Conservation (phyloP, 1,284 basidiomycete genomes). For the Volvariella surrecta region DNA sequence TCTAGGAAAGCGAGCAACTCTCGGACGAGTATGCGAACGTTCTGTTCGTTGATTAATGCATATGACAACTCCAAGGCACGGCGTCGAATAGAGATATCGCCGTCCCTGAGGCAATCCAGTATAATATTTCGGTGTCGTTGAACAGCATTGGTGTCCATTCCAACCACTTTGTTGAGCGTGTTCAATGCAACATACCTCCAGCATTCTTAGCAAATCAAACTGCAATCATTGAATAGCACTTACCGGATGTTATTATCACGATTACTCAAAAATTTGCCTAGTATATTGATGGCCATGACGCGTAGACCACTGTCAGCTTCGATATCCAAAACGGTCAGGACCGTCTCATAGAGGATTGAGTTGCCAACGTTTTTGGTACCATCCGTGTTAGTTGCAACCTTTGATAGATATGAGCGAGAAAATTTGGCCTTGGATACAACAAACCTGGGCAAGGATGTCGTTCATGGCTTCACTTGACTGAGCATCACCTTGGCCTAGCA, state of each 20-base stretch:
- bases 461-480: constrained; percentile 96
- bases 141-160: constrained; percentile 97
- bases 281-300: constrained; percentile 99
- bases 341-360: constrained; percentile 96
- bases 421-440: constrained; percentile 8
- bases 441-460: constrained; percentile 91
- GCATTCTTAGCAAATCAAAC: constrained; percentile 6
- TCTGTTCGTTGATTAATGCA: constrained; percentile 93
- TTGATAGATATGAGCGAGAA: constrained; percentile 2
- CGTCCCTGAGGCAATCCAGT: constrained; percentile 95
- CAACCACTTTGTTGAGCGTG: constrained; percentile 97
- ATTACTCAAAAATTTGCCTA: constrained; percentile 98
- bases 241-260: constrained; percentile 98
- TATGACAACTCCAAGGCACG: constrained; percentile 97
- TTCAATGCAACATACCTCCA: constrained; percentile 94
- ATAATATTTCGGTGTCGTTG: constrained; percentile 98
- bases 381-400: constrained; percentile 99
- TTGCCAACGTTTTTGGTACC: constrained; percentile 98
- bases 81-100: constrained; percentile 96
- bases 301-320: constrained; percentile 93
- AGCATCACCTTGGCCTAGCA: constrained; percentile 82
- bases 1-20: constrained; percentile 96
- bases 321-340: constrained; percentile 95
- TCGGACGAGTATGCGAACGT: constrained; percentile 87
- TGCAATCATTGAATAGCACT: constrained; percentile 14